Base-by-base conservation (phyloP, 106 monocot genomes). In the Dendrobium huoshanense region DNA sequence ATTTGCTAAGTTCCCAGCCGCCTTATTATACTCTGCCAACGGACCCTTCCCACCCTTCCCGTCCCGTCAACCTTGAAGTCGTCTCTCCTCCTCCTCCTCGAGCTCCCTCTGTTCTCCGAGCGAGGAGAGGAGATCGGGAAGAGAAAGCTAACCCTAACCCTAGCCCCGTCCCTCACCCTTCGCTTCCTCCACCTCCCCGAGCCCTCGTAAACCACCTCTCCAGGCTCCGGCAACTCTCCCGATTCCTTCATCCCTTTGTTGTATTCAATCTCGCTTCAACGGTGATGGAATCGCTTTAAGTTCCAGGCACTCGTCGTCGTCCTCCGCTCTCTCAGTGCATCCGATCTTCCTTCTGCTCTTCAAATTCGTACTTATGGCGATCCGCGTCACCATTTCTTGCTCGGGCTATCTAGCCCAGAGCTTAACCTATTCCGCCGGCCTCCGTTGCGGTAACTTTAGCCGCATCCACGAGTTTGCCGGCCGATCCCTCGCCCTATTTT, bases 331-430 rank as follows among this genome's bases (percentile, higher is more conserved):
- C 20, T 78, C 56, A 20, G 51, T 87, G 79, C 76, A 42, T 77
- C 85, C 33, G 25, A 58, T 79, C 55, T 24, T 82, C 9, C 56
- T 49, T 68, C 1, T 76, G 31, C 24, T 88, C 37, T 13, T 77
- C 55, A 80, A 80, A 27, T 3, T 87, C 17, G 54, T 72, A 8
- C 17, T 55, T 51, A 99, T 99, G 98, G 92, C 99, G 81, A 88
- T 95, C 77, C 83, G 93, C 24, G 72, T 81, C 80, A 90, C 95
- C 83, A 16, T 98, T 55, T 91, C 98, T 56, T 85, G 85, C 86
- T 98, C 99, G 29, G 85, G 85, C 61, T 91, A 88, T 84, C 43
- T 93, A 22, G 89, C 92, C 41, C 92, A 95, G 42, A 85, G 45
- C 81, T 49, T 92, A 77, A 87, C 87, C 79, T 77, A 88, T 44